Percentiles rank a stretch among this genome's conserved stretches.
Conservation (phyloP, 768 basidiomycete species). For the Suillus variegatus region DNA sequence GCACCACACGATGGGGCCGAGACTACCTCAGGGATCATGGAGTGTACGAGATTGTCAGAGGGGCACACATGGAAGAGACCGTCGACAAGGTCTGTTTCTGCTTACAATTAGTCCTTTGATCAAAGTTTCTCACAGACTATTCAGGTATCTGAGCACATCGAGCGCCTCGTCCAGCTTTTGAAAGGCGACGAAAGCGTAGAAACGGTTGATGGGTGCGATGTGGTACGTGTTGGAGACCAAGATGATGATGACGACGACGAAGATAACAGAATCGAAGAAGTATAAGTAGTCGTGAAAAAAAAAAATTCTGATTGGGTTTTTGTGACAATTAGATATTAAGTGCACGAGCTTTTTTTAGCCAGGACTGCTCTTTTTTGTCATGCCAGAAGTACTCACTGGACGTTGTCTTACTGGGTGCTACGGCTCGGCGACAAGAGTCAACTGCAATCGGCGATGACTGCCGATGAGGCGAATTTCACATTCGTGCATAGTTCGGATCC, state of each 20-base stretch:
- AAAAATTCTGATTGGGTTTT: neutral
- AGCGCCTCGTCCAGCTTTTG: slow-evolving; percentile 84
- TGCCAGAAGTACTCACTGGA: neutral
- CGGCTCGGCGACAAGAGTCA: neutral
- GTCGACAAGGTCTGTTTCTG: slow-evolving; percentile 65
- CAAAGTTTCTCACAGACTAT: neutral
- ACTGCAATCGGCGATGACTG: neutral
- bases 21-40: slow-evolving; percentile 79
- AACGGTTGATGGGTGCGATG: slow-evolving; percentile 40
- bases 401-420: neutral
- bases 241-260: slow-evolving; percentile 52
- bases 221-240: slow-evolving; percentile 21
- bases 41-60: slow-evolving; percentile 83
- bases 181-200: slow-evolving; percentile 72
- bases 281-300: slow-evolving; percentile 40
- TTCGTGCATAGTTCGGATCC: neutral
- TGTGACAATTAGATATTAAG: neutral
- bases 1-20: slow-evolving; percentile 87
- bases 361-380: neutral
- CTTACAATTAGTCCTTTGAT: neutral
- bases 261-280: slow-evolving; percentile 74
- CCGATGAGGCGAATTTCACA: neutral
- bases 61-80: slow-evolving; percentile 73
- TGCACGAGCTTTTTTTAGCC: neutral
- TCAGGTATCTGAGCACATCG: slow-evolving; percentile 85